phyloP scores from a whole-genome alignment of 768 basidiomycete genomes.

The Boletus speciosus region DNA sequence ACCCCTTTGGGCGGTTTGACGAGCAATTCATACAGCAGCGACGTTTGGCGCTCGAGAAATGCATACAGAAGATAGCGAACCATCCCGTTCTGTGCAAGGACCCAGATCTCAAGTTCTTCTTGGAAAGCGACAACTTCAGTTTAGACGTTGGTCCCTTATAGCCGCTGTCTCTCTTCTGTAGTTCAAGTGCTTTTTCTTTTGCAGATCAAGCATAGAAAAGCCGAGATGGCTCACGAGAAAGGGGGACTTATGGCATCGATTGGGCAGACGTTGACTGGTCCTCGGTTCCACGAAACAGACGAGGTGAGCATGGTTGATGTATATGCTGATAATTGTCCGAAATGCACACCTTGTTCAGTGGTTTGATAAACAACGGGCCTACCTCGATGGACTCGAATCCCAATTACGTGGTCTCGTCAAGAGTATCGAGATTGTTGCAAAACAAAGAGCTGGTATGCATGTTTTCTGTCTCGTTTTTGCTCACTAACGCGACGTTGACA shows the following conservation, averaged over 20 bases:
- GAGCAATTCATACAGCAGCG: constrained; percentile 88
- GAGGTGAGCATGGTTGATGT: constrained; percentile 47
- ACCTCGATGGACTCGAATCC: constrained; percentile 86
- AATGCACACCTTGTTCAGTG: constrained; percentile 49
- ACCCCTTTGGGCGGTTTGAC: constrained; percentile 88
- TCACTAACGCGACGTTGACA: neutral
- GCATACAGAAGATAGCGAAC: constrained; percentile 88
- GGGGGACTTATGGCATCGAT: constrained; percentile 83
- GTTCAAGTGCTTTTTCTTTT: neutral
- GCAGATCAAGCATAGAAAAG: constrained; percentile 85
- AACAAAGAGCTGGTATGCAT: constrained; percentile 67
- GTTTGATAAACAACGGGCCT: constrained; percentile 85
- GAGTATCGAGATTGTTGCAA: constrained; percentile 82
- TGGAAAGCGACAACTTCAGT: constrained; percentile 90
- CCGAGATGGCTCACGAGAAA: constrained; percentile 70
- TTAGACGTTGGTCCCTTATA: constrained; percentile 64
- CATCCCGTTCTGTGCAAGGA: constrained; percentile 91
- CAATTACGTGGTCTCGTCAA: constrained; percentile 85
- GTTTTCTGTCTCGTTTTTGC: neutral
- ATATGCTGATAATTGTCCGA: neutral
- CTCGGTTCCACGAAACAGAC: constrained; percentile 85
- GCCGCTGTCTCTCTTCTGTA: neutral
- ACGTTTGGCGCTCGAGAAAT: constrained; percentile 79
- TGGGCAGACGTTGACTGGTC: constrained; percentile 73
- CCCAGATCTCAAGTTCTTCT: constrained; percentile 80